Percentiles rank a stretch among this genome's conserved stretches.
Conservation (phyloP, 73 alveolate genomes). For the Paramecium primaurelia region DNA sequence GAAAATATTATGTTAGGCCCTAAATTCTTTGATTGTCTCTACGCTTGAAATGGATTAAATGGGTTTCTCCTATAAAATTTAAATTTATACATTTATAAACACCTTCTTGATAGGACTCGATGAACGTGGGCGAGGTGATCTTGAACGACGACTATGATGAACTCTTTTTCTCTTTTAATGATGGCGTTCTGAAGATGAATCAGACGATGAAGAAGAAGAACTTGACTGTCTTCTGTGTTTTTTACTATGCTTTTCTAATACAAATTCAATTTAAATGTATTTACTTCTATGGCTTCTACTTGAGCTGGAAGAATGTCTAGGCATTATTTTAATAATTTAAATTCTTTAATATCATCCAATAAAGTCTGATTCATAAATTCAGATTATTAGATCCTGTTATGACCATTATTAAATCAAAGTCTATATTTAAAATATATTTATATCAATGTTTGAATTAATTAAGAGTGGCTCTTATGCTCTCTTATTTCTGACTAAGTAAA, state of each 20-base stretch:
- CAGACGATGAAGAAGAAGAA: not conserved
- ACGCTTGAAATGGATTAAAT: not conserved
- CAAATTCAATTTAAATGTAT: not conserved
- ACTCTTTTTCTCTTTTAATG: not conserved
- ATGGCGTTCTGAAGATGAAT: not conserved
- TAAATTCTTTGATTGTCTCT: not conserved
- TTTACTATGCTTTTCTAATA: not conserved
- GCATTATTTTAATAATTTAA: not conserved
- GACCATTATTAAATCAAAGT: not conserved
- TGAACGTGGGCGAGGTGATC: not conserved
- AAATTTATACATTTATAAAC: not conserved
- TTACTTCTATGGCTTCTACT: not conserved
- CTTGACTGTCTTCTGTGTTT: not conserved
- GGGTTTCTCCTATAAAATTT: not conserved
- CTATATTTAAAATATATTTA: not conserved
- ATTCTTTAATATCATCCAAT: not conserved
- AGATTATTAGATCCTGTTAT: not conserved
- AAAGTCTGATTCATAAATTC: not conserved
- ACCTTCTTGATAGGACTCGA: not conserved
- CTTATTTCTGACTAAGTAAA: not conserved
- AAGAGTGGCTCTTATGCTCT: slow-evolving; percentile 13
- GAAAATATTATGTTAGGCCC: not conserved
- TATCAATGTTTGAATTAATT: slow-evolving; percentile 38
- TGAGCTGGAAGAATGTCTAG: not conserved
- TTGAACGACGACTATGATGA: not conserved